phyloP scores from a whole-genome alignment of 495 filamentous ascomycete species.

The Podospora pseudoanserina region DNA sequence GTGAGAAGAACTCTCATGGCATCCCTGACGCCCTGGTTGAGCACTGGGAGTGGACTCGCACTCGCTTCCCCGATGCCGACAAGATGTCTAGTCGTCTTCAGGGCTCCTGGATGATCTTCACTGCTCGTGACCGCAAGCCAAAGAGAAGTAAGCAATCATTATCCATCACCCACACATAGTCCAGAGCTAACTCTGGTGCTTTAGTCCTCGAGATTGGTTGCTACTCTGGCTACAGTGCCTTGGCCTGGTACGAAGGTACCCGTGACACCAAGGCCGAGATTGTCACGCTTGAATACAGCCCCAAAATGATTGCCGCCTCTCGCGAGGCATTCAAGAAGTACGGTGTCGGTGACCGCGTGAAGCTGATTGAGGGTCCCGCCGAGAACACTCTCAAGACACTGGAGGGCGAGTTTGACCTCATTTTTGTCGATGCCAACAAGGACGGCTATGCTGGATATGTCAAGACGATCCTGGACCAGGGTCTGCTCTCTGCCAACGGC shows the following conservation, averaged over 20 bases:
- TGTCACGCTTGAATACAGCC: neutral
- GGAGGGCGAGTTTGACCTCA: neutral
- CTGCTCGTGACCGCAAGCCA: neutral
- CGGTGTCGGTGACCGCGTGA: neutral
- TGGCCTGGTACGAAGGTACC: neutral
- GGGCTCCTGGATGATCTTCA: neutral
- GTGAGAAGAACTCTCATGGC: neutral
- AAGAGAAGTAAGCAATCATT: neutral
- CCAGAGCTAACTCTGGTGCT: too few relatives aligned
- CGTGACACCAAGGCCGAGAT: neutral
- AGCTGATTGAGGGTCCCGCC: neutral
- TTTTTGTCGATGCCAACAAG: neutral
- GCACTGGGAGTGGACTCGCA: neutral
- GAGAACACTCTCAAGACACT: neutral
- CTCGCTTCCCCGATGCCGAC: neutral
- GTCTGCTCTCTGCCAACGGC: neutral
- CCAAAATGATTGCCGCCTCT: conserved; percentile 1
- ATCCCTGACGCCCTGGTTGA: neutral
- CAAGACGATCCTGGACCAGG: neutral
- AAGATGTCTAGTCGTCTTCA: neutral
- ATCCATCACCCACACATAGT: too few relatives aligned
- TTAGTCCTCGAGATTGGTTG: neutral
- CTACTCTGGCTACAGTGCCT: neutral
- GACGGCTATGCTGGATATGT: neutral
- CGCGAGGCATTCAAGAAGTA: neutral